Conservation (phyloP, 306 rosid genomes). For the Castanopsis chinensis region DNA sequence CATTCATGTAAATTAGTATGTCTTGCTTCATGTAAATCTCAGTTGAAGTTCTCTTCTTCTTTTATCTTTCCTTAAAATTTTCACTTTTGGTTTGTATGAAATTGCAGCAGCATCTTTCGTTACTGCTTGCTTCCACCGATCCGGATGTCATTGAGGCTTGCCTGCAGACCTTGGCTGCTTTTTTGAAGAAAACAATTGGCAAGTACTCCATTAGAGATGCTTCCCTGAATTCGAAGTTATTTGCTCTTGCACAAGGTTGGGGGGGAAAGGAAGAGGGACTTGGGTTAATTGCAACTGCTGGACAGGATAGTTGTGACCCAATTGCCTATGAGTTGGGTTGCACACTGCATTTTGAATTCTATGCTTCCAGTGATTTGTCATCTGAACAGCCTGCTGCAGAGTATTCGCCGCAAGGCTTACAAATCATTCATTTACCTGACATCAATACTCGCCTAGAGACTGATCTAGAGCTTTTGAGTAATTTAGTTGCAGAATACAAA, state of each 20-base stretch:
- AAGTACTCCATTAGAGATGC: conserved; percentile 77
- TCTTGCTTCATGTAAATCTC: not conserved
- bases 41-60: conserved; percentile 4
- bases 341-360: conserved; percentile 95
- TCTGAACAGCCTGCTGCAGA: conserved; percentile 38
- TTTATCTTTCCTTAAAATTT: conserved; percentile 5
- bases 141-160: conserved; percentile 94
- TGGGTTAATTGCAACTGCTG: conserved; percentile 82
- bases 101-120: conserved; percentile 96
- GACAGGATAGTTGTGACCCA: conserved; percentile 60
- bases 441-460: conserved; percentile 61
- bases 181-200: conserved; percentile 90
- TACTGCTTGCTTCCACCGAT: conserved; percentile 93
- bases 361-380: conserved; percentile 61
- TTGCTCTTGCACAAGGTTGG: conserved; percentile 97
- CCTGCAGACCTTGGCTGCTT: conserved; percentile 84
- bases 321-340: conserved; percentile 73
- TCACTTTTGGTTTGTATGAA: conserved; percentile 25
- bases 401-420: conserved; percentile 59
- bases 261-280: conserved; percentile 99
- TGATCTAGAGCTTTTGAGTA: conserved; percentile 79
- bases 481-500: conserved; percentile 69
- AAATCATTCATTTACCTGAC: conserved; percentile 67
- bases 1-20: not conserved
- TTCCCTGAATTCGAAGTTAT: conserved; percentile 80